phyloP scores from a whole-genome alignment of 257 asterid species.

The Ligustrum vulgare region DNA sequence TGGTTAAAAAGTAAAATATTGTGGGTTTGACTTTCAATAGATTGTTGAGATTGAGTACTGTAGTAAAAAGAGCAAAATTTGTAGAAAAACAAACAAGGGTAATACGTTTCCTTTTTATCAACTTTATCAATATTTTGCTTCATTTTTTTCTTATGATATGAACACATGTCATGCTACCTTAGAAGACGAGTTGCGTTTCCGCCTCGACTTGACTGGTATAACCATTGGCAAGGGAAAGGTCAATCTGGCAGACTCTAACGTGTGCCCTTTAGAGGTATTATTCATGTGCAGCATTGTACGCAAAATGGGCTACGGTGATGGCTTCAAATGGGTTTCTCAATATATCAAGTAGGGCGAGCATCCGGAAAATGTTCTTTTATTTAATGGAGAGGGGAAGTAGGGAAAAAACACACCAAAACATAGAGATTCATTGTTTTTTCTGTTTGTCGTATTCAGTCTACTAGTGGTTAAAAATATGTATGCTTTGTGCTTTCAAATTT shows the following conservation, averaged over 20 bases:
- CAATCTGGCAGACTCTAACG: slow-evolving; percentile 18
- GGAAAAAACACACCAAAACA: no score
- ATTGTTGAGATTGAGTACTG: no score
- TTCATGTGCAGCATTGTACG: slow-evolving; percentile 27
- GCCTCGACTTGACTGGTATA: slow-evolving; percentile 22
- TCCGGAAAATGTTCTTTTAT: not conserved
- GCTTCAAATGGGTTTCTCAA: slow-evolving; percentile 22
- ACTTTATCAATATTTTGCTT: no score
- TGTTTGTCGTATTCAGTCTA: not conserved
- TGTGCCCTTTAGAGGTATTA: slow-evolving; percentile 23
- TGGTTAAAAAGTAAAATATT: no score
- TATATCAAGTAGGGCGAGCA: slow-evolving; percentile 10
- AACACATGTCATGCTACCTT: slow-evolving; percentile 1
- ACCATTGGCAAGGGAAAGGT: slow-evolving; percentile 25
- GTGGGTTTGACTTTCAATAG: no score
- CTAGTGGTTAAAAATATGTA: not conserved
- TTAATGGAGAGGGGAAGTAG: not conserved
- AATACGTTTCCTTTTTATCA: no score
- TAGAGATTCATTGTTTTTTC: not conserved
- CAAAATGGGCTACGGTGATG: slow-evolving; percentile 21
- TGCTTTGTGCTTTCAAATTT: not conserved
- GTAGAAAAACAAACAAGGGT: no score
- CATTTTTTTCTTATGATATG: no score
- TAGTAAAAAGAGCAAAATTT: no score
- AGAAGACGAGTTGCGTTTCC: slow-evolving; percentile 22